phyloP scores from a whole-genome alignment of 495 filamentous ascomycete species.

The Entonaema liquescens region DNA sequence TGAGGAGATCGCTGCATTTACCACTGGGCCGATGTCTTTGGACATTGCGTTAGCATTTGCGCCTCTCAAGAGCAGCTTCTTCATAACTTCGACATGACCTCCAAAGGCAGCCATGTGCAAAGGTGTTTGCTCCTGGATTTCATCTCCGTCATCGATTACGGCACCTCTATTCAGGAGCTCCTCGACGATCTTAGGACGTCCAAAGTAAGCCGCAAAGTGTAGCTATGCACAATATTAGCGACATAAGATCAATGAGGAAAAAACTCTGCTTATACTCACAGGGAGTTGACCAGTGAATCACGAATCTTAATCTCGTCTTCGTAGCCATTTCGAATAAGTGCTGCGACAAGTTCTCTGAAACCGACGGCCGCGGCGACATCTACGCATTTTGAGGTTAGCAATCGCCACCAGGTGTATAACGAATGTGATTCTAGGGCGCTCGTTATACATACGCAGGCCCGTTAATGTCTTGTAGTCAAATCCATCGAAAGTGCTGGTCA shows the following conservation, averaged over 20 bases:
- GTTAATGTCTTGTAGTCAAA: constrained; percentile 42
- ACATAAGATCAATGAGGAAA: background rate
- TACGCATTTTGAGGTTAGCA: constrained; percentile 14
- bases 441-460: constrained; percentile 41
- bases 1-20: constrained; percentile 49
- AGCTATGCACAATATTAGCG: constrained; percentile 25
- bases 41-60: constrained; percentile 46
- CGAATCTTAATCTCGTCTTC: constrained; percentile 41
- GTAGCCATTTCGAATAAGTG: constrained; percentile 44
- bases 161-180: constrained; percentile 46
- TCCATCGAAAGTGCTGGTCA: constrained; percentile 33
- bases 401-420: background rate
- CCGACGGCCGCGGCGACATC: constrained; percentile 45
- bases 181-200: constrained; percentile 47
- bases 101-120: constrained; percentile 50
- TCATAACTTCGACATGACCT: constrained; percentile 48
- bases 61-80: constrained; percentile 43
- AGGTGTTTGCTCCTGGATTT: constrained; percentile 43
- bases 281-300: constrained; percentile 42
- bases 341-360: constrained; percentile 44
- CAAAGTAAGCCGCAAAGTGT: constrained; percentile 48
- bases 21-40: constrained; percentile 44
- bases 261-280: constrained; percentile 2
- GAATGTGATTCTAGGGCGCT: no score
- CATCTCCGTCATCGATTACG: constrained; percentile 44